Evolutionary conservation across 176 grass and related monocot genomes (phyloP).

Genomic region (Carex myosuroides): DNA sequence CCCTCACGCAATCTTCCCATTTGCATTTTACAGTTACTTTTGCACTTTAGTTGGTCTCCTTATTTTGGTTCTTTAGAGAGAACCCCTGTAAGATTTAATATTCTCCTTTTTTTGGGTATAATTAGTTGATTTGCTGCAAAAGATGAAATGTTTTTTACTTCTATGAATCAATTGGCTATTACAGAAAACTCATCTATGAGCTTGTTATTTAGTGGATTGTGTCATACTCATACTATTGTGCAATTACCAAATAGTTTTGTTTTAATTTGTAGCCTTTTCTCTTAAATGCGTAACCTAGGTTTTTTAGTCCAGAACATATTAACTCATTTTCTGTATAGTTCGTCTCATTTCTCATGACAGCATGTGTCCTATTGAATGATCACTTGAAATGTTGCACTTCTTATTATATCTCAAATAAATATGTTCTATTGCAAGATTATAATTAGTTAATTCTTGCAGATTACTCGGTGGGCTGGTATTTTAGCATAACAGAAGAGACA

Average conservation of each 20-base stretch:
- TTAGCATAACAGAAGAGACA: not conserved
- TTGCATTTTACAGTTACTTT: not conserved
- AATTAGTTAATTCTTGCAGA: not conserved
- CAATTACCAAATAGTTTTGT: not conserved
- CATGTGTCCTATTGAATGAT: not conserved
- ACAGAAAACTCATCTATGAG: not conserved
- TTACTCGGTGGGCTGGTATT: not conserved
- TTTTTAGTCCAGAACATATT: not conserved
- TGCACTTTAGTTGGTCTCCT: not conserved
- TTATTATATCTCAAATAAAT: not conserved
- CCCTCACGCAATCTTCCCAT: not conserved
- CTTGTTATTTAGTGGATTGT: not conserved
- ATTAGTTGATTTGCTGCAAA: not conserved
- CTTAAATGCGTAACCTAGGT: not conserved
- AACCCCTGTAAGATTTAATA: not conserved
- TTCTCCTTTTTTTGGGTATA: not conserved
- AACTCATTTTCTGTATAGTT: not conserved
- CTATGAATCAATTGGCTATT: not conserved
- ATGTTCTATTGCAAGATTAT: not conserved
- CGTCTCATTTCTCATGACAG: not conserved
- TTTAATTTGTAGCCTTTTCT: not conserved
- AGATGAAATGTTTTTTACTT: not conserved
- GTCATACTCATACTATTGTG: not conserved
- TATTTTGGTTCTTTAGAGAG: not conserved
- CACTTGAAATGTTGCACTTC: not conserved